Evolutionary conservation across 805 yeast genomes (phyloP), one percentile per base, ranked within the genome.

Genomic region (Zygotorulaspora danielsina): DNA sequence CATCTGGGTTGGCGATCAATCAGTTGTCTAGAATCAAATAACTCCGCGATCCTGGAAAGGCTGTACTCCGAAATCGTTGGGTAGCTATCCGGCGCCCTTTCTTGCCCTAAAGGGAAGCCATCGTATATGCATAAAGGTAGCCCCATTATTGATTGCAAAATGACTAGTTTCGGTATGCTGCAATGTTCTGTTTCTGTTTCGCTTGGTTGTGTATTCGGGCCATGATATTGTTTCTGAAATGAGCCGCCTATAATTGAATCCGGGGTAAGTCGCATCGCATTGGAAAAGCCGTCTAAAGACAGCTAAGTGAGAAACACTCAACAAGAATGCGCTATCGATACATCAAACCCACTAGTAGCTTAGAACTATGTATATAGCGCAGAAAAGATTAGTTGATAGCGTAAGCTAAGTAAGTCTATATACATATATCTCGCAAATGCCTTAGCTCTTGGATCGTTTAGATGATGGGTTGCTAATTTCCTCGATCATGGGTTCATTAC

Each of bases 401-500:
- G n/a, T n/a, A n/a, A n/a, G n/a, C n/a, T n/a, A n/a, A n/a, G n/a
- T n/a, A n/a, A n/a, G n/a, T n/a, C n/a, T n/a, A n/a, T n/a, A n/a
- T n/a, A n/a, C n/a, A n/a, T n/a, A n/a, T n/a, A n/a, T n/a, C n/a
- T n/a, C n/a, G n/a, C n/a, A n/a, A n/a, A n/a, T n/a, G n/a, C n/a
- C n/a, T n/a, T 5, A 27, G 8, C 31, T 11, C 15, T 27, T 27
- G 12, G 31, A 3, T 12, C 31, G 31, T 15, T 27, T 36, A 22
- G 41, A 27, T 22, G 35, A 32, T 19, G 39, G 36, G 12, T 30
- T 36, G 17, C 36, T 31, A 17, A 44, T 39, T 30, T 44, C 47
- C 27, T 44, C 39, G 19, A 44, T 36, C 29, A 36, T 17, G 6
- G 47, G 44, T 17, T 29, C 46, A 15, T 34, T 36, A 25, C 24